Evolutionary conservation across 108 stramenopile genomes (phyloP), one percentile per base, ranked within the genome.

Genomic region (Epithemia pelagica): DNA sequence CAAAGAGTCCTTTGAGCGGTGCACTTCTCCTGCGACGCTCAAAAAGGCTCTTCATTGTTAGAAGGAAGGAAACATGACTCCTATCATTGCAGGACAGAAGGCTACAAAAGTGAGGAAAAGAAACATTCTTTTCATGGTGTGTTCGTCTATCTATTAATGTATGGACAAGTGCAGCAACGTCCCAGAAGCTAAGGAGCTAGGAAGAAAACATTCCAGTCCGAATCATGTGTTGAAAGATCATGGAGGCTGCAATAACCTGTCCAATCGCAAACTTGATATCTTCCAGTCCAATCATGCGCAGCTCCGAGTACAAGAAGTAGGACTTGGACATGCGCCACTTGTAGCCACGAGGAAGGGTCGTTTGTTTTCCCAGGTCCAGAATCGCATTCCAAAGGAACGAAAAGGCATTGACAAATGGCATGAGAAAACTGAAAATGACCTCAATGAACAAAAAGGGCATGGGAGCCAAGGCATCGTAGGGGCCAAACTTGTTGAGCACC

Each of bases 401-500:
- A 3, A 57, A 57, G 7, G 21, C 3, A n/a, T 57, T 57, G 56
- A 57, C 3, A 7, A 57, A 7, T 5, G 56, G 56, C 56, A n/a
- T 57, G 25, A 7, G 7, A 7, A 57, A 57, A n/a, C 15, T 19
- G 21, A 7, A 7, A 21, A 57, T 23, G 5, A 57, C 3, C n/a
- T 57, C 15, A 5, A 57, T n/a, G 15, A 21, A 7, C 56, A 57
- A 57, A 3, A 57, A 26, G 25, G 56, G 56, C 56, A 23, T 27
- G 3, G 56, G 56, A 19, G 56, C 56, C 56, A 57, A 26, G 26
- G 56, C 7, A 57, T 57, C 56, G 26, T 26, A 26, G 5, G 56
- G 56, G 21, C 56, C 37, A 15, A 57, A 61, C 31, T 61, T 29
- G 61, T 29, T 28, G 26, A 61, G 10, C 10, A 61, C 31, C 8